Percentiles rank a stretch among this genome's conserved stretches.
These are phyloP conservation scores for Allium fistulosum DNA, from an alignment of 106 monocot species.

Conservation along the genomic window DNA sequence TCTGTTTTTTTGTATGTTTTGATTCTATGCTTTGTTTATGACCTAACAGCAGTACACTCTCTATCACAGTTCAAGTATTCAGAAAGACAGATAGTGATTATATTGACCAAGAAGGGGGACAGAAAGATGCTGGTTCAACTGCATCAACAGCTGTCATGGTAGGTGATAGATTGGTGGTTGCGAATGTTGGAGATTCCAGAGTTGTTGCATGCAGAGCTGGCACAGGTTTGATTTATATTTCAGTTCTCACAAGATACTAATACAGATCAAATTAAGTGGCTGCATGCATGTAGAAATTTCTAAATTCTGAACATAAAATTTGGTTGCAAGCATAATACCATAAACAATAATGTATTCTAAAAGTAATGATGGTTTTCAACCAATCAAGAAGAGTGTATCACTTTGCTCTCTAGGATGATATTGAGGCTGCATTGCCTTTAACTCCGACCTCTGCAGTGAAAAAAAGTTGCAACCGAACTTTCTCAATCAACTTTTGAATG, in stretches of 20 bases:
- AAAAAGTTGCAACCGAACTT: too few species aligned
- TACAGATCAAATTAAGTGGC: neutral
- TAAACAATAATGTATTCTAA: neutral
- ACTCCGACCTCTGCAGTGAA: too few species aligned
- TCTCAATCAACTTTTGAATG: too few species aligned
- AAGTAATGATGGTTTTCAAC: neutral
- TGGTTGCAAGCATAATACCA: neutral
- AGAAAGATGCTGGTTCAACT: constrained; percentile 72
- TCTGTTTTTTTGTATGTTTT: neutral
- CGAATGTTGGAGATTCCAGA: constrained; percentile 86
- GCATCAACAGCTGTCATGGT: constrained; percentile 62
- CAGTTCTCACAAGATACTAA: neutral
- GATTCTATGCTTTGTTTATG: constrained; percentile 1
- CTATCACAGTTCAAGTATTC: constrained; percentile 48
- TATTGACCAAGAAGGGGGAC: constrained; percentile 33
- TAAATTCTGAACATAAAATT: neutral
- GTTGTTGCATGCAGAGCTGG: constrained; percentile 58
- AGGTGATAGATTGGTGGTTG: constrained; percentile 48
- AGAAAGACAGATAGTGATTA: constrained; percentile 52
- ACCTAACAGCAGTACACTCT: constrained; percentile 3
- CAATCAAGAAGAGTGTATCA: too few species aligned
- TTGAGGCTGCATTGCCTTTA: too few species aligned
- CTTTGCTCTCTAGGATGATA: too few species aligned
- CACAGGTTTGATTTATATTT: constrained; percentile 19
- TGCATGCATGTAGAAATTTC: constrained; percentile 5